These are phyloP conservation scores for Nyssa sinensis DNA, from an alignment of 148 eudicot species.

Conservation along the genomic window DNA sequence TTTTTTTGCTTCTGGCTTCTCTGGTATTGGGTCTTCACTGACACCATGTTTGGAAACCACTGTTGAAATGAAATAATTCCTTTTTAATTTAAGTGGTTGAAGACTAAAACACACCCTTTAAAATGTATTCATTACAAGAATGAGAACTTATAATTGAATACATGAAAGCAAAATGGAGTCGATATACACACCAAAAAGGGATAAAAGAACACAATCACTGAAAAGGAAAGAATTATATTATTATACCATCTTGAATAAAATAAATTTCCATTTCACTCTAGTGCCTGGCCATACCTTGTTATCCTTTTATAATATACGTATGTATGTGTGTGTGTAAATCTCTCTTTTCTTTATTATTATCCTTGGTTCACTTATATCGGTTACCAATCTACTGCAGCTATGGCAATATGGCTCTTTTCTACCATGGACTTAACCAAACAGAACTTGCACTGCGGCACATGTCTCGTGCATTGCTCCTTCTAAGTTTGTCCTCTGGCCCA, in stretches of 20 bases:
- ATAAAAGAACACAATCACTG: no score
- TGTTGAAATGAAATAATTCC: no score
- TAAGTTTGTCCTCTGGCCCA: slow-evolving; percentile 90
- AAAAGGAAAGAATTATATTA: background rate
- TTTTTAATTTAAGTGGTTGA: no score
- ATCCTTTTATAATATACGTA: no score
- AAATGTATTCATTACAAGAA: no score
- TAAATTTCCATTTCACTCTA: background rate
- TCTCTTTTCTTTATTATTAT: background rate
- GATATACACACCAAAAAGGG: no score
- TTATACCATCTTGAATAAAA: background rate
- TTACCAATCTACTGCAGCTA: slow-evolving; percentile 76
- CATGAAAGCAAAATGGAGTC: background rate
- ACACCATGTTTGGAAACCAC: no score
- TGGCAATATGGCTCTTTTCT: slow-evolving; percentile 98
- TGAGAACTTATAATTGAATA: background rate
- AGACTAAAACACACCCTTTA: no score
- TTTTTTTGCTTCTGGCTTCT: no score
- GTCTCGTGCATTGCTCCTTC: slow-evolving; percentile 85
- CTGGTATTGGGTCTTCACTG: slow-evolving; percentile 10
- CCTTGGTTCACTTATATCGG: background rate
- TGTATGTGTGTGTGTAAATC: background rate
- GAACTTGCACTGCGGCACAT: slow-evolving; percentile 92
- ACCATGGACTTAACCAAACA: slow-evolving; percentile 93
- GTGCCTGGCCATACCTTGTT: background rate